These are phyloP conservation scores for Fomitiporia mediterranea DNA, from an alignment of 1,284 basidiomycete genomes.

Conservation along the genomic window DNA sequence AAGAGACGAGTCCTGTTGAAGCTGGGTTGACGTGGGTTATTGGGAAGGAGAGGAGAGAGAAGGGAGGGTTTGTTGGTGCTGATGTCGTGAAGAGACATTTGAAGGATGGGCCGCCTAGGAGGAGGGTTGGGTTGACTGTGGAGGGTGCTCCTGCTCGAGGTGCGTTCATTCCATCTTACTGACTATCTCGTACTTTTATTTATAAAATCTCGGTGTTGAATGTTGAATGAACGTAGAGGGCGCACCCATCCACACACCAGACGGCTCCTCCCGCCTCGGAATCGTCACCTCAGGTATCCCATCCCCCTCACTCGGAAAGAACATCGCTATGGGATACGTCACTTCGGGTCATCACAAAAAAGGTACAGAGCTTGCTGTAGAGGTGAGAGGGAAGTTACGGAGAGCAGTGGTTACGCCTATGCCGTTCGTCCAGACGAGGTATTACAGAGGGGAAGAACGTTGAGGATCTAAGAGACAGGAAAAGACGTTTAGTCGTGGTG, in stretches of 20 bases:
- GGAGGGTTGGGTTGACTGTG: constrained; percentile 82
- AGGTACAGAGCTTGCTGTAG: constrained; percentile 77
- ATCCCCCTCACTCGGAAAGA: constrained; percentile 83
- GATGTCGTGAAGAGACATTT: constrained; percentile 77
- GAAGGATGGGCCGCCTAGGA: constrained; percentile 72
- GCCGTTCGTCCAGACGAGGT: constrained; percentile 76
- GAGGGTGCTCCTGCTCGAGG: constrained; percentile 82
- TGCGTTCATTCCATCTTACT: constrained; percentile 38
- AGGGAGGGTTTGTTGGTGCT: constrained; percentile 78
- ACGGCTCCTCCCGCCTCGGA: constrained; percentile 43
- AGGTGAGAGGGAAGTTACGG: constrained; percentile 72
- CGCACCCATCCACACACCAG: constrained; percentile 64
- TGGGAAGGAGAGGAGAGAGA: constrained; percentile 77
- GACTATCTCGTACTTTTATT: constrained; percentile 11
- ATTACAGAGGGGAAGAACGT: constrained; percentile 50
- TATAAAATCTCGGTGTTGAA: not conserved
- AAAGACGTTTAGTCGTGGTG: too few species aligned
- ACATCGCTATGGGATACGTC: constrained; percentile 97
- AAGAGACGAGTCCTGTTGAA: constrained; percentile 83
- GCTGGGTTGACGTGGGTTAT: constrained; percentile 93
- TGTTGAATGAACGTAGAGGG: constrained; percentile 56
- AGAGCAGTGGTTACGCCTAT: constrained; percentile 69
- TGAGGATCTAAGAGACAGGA: too few species aligned
- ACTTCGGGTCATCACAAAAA: constrained; percentile 82
- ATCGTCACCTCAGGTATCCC: constrained; percentile 93